Evolutionary conservation across 306 rosid genomes (phyloP).

Genomic region (Cicer judaicum): DNA sequence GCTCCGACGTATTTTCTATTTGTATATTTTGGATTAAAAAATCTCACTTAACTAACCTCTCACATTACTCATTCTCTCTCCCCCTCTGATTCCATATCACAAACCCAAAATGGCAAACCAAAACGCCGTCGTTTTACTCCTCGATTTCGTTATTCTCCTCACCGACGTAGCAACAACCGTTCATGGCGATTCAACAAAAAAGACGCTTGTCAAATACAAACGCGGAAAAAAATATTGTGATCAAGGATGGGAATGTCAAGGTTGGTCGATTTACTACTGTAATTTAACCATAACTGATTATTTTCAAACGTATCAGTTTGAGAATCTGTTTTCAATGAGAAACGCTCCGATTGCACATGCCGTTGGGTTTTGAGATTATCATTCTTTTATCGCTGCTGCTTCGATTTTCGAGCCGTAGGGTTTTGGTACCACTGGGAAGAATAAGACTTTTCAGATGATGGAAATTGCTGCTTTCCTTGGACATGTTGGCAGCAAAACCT

Average conservation of each 20-base stretch:
- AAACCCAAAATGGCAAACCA: constrained; percentile 17
- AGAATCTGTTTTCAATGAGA: constrained; percentile 79
- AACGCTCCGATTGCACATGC: constrained; percentile 84
- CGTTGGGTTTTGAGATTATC: constrained; percentile 86
- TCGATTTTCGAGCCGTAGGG: constrained; percentile 73
- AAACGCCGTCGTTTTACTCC: constrained; percentile 10
- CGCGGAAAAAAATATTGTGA: constrained; percentile 74
- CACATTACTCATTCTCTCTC: neutral
- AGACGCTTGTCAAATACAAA: constrained; percentile 58
- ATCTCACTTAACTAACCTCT: neutral
- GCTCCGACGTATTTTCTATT: too few relatives aligned
- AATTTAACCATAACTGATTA: constrained; percentile 74
- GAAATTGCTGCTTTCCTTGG: constrained; percentile 90
- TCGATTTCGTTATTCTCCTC: neutral
- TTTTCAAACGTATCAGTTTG: constrained; percentile 82
- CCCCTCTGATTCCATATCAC: neutral
- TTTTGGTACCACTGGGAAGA: constrained; percentile 84
- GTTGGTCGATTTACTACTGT: constrained; percentile 74
- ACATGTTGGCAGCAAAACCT: constrained; percentile 84
- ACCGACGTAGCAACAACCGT: constrained; percentile 32
- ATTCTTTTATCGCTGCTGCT: constrained; percentile 75
- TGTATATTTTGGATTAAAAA: too few relatives aligned
- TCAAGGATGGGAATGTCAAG: constrained; percentile 85
- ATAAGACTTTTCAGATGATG: constrained; percentile 73
- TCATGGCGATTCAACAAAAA: constrained; percentile 46